Conservation (phyloP, 371 early-diverging fungal genomes). For the Actinomortierella ambigua region DNA sequence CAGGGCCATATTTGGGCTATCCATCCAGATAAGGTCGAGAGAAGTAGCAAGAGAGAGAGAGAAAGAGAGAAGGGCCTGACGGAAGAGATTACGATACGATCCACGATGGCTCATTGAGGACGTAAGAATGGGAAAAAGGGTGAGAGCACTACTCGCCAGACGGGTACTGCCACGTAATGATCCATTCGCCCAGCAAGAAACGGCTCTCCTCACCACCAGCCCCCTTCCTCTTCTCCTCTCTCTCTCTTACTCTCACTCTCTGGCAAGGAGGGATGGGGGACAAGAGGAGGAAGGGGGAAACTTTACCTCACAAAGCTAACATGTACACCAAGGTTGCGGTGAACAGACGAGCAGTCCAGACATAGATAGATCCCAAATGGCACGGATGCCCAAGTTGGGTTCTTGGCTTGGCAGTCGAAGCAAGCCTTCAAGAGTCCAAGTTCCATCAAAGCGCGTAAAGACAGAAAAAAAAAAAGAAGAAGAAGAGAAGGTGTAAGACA, state of each 20-base stretch:
- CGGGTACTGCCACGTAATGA: no score
- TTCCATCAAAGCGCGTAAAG: neutral
- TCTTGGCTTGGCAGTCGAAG: constrained; percentile 97
- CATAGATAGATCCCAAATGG: constrained; percentile 98
- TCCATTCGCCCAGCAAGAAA: neutral
- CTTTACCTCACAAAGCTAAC: constrained; percentile 93
- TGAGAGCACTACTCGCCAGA: neutral
- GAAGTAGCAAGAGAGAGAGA: neutral
- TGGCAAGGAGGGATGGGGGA: neutral
- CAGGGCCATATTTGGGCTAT: neutral
- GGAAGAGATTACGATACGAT: no score
- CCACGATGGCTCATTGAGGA: neutral
- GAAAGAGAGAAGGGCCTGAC: neutral
- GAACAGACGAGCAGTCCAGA: constrained; percentile 95
- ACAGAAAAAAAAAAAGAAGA: neutral
- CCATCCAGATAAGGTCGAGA: neutral
- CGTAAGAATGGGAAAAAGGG: neutral
- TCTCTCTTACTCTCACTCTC: neutral
- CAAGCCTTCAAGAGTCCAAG: constrained; percentile 65
- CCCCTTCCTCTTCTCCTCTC: neutral
- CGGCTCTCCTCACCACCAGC: neutral
- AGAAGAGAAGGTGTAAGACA: neutral
- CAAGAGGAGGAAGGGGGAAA: neutral
- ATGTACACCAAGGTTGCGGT: constrained; percentile 94
- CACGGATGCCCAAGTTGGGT: constrained; percentile 97